Evolutionary conservation across 257 asterid species (phyloP).

Genomic region (Echium plantagineum): DNA sequence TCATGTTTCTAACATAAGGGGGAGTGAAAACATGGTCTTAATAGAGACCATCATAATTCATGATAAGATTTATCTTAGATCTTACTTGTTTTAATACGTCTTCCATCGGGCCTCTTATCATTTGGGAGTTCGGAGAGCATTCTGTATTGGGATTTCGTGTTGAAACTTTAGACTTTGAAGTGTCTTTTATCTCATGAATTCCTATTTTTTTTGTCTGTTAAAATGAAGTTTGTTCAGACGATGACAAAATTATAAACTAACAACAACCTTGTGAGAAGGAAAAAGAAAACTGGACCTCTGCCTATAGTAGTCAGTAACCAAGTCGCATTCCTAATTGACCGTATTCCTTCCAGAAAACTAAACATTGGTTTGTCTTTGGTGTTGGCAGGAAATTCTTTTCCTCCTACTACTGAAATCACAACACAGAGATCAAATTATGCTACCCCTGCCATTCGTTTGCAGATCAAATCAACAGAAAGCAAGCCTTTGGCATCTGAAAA

Average conservation of each 20-base stretch:
- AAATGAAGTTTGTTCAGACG: neutral
- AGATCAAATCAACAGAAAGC: constrained; percentile 59
- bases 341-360: constrained; percentile 11
- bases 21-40: neutral
- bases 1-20: neutral
- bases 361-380: constrained; percentile 13
- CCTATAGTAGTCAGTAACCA: neutral
- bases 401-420: constrained; percentile 42
- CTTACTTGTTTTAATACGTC: neutral
- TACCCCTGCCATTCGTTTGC: constrained; percentile 52
- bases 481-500: constrained; percentile 44
- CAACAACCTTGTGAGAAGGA: neutral
- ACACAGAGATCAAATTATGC: constrained; percentile 53
- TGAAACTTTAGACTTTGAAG: neutral
- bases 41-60: neutral
- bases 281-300: neutral
- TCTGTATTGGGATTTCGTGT: neutral
- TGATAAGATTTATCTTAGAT: neutral
- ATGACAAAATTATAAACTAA: neutral
- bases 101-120: neutral
- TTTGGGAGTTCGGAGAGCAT: neutral
- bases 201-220: neutral
- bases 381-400: constrained; percentile 39
- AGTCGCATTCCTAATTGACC: constrained; percentile 7
- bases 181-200: neutral